Evolutionary conservation across 345 rosid species (phyloP).

Genomic region (Acer saccharum): DNA sequence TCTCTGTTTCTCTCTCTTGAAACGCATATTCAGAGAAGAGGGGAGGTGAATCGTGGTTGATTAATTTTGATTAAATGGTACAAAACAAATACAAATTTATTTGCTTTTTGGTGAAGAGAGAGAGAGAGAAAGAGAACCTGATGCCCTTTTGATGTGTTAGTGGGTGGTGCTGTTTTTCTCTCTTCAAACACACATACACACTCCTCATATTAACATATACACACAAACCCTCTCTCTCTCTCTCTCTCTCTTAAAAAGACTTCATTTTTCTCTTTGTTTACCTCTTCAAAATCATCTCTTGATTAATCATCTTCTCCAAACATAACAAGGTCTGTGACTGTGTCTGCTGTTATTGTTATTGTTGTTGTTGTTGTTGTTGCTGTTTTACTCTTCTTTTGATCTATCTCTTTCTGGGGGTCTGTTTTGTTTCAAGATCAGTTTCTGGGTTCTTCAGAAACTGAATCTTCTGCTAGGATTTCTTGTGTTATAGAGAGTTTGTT

Average conservation of each 20-base stretch:
- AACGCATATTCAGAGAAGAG: conserved; percentile 39
- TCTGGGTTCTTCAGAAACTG: neutral
- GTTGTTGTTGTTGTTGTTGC: neutral
- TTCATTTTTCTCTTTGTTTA: neutral
- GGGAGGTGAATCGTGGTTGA: conserved; percentile 27
- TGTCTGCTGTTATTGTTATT: no score
- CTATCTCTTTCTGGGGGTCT: neutral
- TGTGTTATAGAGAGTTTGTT: neutral
- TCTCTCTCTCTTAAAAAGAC: conserved; percentile 1
- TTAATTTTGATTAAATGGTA: conserved; percentile 14
- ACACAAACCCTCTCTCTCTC: conserved; percentile 8
- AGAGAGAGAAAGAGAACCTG: conserved; percentile 36
- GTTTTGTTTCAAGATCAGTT: neutral
- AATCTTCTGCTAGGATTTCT: neutral
- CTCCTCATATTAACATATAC: neutral
- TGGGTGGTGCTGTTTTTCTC: conserved; percentile 60
- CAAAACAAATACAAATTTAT: neutral
- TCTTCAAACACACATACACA: conserved; percentile 3
- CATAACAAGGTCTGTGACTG: conserved; percentile 19
- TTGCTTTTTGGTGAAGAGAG: conserved; percentile 31
- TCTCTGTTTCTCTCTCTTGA: neutral
- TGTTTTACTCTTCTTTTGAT: neutral
- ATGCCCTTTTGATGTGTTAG: conserved; percentile 68
- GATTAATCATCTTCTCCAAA: neutral
- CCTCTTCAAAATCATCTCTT: neutral